Evolutionary conservation across 2,329 filamentous ascomycete species (phyloP).

Genomic region (Cryphonectria nitschkei): DNA sequence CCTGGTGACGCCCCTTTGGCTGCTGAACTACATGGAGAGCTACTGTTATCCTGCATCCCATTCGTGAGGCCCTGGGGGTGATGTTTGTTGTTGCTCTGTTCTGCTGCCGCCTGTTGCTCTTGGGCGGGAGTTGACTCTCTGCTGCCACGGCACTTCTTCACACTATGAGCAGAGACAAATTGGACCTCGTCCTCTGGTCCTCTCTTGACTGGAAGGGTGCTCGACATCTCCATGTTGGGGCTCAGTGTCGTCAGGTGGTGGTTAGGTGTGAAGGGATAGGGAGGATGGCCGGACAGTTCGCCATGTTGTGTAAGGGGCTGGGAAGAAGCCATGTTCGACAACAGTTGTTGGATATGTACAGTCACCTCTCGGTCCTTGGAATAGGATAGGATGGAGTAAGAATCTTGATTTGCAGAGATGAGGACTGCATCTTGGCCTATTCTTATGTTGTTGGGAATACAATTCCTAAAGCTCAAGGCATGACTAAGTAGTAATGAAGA

Average conservation of each 20-base stretch:
- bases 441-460: neutral
- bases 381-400: conserved; percentile 1
- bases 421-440: neutral
- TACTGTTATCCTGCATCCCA: neutral
- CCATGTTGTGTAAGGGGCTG: conserved; percentile 11
- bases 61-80: neutral
- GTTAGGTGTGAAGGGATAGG: neutral
- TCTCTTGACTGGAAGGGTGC: conserved; percentile 25
- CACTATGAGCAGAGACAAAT: conserved; percentile 30
- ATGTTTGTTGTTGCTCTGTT: neutral
- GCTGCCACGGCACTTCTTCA: conserved; percentile 29
- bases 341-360: neutral
- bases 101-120: neutral
- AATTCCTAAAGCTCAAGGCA: neutral
- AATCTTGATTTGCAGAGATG: neutral
- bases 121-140: conserved; percentile 11
- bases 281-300: neutral
- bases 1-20: neutral
- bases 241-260: neutral
- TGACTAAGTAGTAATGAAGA: neutral
- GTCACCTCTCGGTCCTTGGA: neutral
- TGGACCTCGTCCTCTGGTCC: conserved; percentile 30
- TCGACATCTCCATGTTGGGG: conserved; percentile 7
- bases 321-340: conserved; percentile 6
- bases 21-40: neutral